Base-by-base conservation (phyloP, 306 rosid species). In the Acacia melanoxylon region DNA sequence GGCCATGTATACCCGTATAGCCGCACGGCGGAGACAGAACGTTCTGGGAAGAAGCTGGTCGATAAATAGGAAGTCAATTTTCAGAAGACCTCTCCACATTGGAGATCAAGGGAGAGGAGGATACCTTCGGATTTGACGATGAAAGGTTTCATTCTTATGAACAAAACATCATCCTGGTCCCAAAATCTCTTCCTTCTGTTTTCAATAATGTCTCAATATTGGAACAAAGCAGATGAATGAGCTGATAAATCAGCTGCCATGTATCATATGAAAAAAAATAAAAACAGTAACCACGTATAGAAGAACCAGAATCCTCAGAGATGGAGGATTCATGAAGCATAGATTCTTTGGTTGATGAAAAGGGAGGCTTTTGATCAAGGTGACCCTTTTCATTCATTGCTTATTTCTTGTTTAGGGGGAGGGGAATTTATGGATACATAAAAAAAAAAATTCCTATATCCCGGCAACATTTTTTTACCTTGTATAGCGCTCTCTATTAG, bases 101-200 rank as follows among this genome's bases (percentile, higher is more conserved):
- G 91, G 82, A 31, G 85, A 65, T 78, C 86, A 87, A 61, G 89
- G 86, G 29, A 85, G 91, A 81, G 86, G 88, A 54, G 94, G 97
- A 62, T 95, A 95, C 87, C 98, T 93, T 81, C 90, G 95, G 83
- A 91, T 95, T 66, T 95, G 83, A 92, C 37, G 80, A 75, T 63
- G 29, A 68, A 40, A 45, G 24, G 41, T 51, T 10, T 54, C 12
- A 48, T 41, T 59, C 56, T 27, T 19, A 10, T 58, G 52, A 69
- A 31, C 65, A 56, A 46, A 5, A 22, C 29, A 1, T 22, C 80
- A 49, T 81, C 74, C 15, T 29, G 58, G 77, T 63, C 46, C 42
- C 29, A 65, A 35, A 51, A n/a, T 24, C n/a, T 41, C 79, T 48
- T 29, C 35, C 62, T 65, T 62, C 20, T 67, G 61, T 54, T 70